Evolutionary conservation across 2,329 filamentous ascomycete genomes (phyloP).

Genomic region (Ascocoryne sarcoides): DNA sequence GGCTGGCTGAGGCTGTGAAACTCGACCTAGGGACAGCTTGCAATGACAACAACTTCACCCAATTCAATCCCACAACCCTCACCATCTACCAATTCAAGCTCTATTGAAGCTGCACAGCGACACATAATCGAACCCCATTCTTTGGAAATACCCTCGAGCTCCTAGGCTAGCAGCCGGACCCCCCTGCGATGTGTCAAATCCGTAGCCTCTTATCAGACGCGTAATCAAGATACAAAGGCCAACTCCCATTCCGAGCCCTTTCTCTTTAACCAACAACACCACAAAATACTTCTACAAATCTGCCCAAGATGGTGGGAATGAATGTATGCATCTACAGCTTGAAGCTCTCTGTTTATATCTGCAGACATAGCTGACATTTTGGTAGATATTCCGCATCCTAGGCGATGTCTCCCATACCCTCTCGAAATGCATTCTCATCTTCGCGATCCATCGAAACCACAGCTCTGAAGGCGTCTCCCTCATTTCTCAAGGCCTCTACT

Average conservation of each 20-base stretch:
- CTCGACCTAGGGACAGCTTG: not conserved
- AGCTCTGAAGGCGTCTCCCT: slow-evolving; percentile 88
- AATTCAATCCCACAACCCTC: not conserved
- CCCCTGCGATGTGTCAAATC: not conserved
- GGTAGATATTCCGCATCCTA: slow-evolving; percentile 59
- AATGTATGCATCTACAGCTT: not conserved
- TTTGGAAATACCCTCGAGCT: not conserved
- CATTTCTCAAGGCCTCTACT: slow-evolving; percentile 84
- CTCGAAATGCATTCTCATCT: slow-evolving; percentile 86
- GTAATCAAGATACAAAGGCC: not conserved
- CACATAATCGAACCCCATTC: not conserved
- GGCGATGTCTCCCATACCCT: slow-evolving; percentile 77
- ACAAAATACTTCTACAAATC: not conserved
- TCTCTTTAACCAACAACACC: not conserved
- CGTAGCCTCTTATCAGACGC: not conserved
- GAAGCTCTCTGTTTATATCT: not conserved
- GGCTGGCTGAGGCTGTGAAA: not conserved
- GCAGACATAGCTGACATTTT: not conserved
- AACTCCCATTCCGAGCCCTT: not conserved
- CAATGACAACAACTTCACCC: not conserved
- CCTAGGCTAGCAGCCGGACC: not conserved
- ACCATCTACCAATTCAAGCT: not conserved
- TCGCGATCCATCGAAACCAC: slow-evolving; percentile 78
- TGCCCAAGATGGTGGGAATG: not conserved
- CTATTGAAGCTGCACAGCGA: not conserved